These are phyloP conservation scores for Hyaloraphidium curvatum DNA, from an alignment of 192 early-diverging fungal genomes.

Conservation along the genomic window DNA sequence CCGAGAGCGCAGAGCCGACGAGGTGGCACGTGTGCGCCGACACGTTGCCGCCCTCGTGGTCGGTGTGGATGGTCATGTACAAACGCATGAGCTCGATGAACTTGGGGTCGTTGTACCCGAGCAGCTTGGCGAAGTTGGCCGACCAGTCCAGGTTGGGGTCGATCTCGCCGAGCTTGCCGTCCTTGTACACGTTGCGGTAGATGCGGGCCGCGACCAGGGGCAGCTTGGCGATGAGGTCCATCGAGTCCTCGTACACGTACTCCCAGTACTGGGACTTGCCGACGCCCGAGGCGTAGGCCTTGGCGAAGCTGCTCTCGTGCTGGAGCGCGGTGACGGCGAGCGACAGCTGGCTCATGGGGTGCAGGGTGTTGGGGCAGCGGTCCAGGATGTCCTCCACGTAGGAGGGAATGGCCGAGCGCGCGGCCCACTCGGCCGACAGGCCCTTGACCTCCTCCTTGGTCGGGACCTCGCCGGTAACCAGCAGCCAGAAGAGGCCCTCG, in stretches of 20 bases:
- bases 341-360: conserved; percentile 98
- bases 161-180: conserved; percentile 75
- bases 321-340: conserved; percentile 94
- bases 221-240: conserved; percentile 96
- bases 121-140: conserved; percentile 83
- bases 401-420: conserved; percentile 71
- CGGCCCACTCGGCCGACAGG: conserved; percentile 91
- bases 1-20: conserved; percentile 92
- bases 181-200: conserved; percentile 98
- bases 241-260: conserved; percentile 87
- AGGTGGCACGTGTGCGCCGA: conserved; percentile 92
- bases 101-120: conserved; percentile 70
- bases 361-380: conserved; percentile 93
- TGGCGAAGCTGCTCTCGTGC: conserved; percentile 88
- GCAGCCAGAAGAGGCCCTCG: conserved; percentile 94
- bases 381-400: conserved; percentile 96
- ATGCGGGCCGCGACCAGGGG: conserved; percentile 91
- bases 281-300: conserved; percentile 85
- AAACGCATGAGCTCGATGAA: conserved; percentile 97
- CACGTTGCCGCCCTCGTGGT: conserved; percentile 99
- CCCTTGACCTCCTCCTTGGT: conserved; percentile 73
- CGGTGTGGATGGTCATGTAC: conserved; percentile 98
- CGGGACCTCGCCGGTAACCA: conserved; percentile 94
- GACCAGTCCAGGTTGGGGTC: conserved; percentile 80
- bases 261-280: conserved; percentile 95